Conservation (phyloP, 257 asterid genomes). For the Orobanche coerulescens region DNA sequence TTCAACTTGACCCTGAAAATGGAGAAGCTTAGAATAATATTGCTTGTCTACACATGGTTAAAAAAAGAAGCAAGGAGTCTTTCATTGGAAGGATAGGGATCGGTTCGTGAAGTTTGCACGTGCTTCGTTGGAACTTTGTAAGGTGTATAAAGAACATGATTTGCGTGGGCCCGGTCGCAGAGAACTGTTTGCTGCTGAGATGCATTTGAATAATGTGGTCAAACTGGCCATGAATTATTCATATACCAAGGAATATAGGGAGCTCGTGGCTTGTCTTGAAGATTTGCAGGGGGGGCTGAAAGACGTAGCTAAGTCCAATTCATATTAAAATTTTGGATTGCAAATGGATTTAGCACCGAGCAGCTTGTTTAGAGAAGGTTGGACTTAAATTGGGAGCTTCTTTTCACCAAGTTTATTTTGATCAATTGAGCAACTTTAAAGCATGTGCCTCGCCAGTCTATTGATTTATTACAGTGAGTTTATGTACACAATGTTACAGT, state of each 20-base stretch:
- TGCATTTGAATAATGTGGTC: constrained; percentile 72
- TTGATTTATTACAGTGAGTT: too few species aligned
- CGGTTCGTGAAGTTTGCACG: constrained; percentile 70
- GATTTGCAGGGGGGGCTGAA: constrained; percentile 49
- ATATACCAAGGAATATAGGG: constrained; percentile 40
- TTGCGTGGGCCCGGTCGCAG: constrained; percentile 32
- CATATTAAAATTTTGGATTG: too few species aligned
- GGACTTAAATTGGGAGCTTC: too few species aligned
- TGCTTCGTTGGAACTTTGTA: constrained; percentile 77
- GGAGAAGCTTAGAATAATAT: constrained; percentile 98
- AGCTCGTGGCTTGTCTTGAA: constrained; percentile 56
- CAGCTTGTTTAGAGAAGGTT: too few species aligned
- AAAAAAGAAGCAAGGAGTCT: constrained; percentile 71
- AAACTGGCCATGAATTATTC: constrained; percentile 64
- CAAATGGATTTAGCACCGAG: too few species aligned
- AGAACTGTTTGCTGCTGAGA: constrained; percentile 78
- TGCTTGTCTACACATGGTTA: constrained; percentile 83
- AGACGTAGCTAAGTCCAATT: too few species aligned
- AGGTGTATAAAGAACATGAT: constrained; percentile 59
- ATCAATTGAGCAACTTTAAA: too few species aligned
- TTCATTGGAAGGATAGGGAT: constrained; percentile 67
- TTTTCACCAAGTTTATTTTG: too few species aligned
- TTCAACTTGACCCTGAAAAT: constrained; percentile 92
- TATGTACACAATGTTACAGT: too few species aligned
- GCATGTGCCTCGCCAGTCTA: too few species aligned